Conservation (phyloP, 2,329 filamentous ascomycete species). For the Ascochyta lentis region DNA sequence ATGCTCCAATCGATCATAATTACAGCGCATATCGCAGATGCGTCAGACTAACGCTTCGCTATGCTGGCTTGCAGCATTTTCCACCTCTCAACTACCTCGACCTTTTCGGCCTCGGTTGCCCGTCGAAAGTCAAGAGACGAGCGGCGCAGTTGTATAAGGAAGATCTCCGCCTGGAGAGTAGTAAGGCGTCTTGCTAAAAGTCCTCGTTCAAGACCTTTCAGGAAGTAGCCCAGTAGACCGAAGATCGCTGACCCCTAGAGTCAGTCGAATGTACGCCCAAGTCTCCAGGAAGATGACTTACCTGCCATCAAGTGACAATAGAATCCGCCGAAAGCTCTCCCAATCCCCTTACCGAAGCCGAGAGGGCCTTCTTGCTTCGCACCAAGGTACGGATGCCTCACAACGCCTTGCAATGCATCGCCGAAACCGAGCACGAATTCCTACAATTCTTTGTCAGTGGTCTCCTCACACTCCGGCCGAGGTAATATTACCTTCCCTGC, state of each 20-base stretch:
- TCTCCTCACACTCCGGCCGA: too few relatives aligned
- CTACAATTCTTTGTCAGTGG: constrained; percentile 13
- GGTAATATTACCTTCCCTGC: constrained; percentile 62
- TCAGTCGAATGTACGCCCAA: background rate
- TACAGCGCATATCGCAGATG: background rate
- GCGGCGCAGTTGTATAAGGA: constrained; percentile 19
- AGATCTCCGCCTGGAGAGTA: constrained; percentile 20
- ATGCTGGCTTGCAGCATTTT: constrained; percentile 2
- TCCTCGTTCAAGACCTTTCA: constrained; percentile 19
- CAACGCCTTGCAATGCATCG: constrained; percentile 77
- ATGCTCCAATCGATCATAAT: too few relatives aligned
- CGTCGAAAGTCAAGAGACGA: constrained; percentile 1
- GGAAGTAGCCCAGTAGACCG: constrained; percentile 19
- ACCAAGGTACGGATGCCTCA: constrained; percentile 75
- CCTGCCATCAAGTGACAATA: constrained; percentile 19
- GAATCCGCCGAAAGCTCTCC: constrained; percentile 35
- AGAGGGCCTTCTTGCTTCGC: constrained; percentile 65
- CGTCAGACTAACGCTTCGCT: background rate
- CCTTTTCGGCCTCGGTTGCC: constrained; percentile 4
- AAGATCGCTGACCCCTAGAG: constrained; percentile 8
- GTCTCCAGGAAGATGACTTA: background rate
- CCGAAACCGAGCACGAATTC: constrained; percentile 76
- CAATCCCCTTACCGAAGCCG: constrained; percentile 59
- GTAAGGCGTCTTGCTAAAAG: constrained; percentile 17
- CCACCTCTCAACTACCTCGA: constrained; percentile 11